Base-by-base conservation (phyloP, 2,329 filamentous ascomycete species). In the Hyphodiscus sp. region DNA sequence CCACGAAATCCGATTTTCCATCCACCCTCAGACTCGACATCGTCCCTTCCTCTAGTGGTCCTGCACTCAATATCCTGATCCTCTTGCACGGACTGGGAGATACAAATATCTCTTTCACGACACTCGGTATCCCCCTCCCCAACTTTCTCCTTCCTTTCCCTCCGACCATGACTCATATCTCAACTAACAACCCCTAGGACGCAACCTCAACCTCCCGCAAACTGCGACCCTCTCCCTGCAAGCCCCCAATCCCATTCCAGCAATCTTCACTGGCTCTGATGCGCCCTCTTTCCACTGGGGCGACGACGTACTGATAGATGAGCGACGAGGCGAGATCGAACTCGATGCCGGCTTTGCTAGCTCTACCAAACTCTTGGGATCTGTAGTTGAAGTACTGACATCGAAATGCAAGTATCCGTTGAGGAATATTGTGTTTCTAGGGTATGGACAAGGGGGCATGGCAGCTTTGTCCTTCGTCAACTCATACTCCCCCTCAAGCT, bases 51-150 rank as follows among this genome's bases (percentile, higher is more conserved):
- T 63, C 57, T 54, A 65, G 53, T 50, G 50, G 71, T 51, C 70
- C 74, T 19, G 67, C 71, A 4, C 69, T 79, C 20, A 87, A 87
- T 66, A 70, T 86, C 58, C 77, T 88, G 44, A 70, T 88, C 63
- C 77, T 88, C 33, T 77, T 88, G 4, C 85, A 88, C 65, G 84
- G 85, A 55, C 74, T 88, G 18, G 85, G 85, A 47, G 85, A 88
- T 67, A 82, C 76, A 13, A 73, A 81, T 48, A 62, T 68, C 19
- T 73, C 80, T 33, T 87, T 87, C 68, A 76, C 76, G 23, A 71
- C 69, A 19, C 78, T 88, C 33, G 83, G 47, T 8, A 2, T 23
- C 11, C 30, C 33, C 23, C n/a, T 11, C 8, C n/a, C 8, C 8
- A n/a, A 15, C 23, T 26, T 13, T 16, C n/a, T 38, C 11, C 29